phyloP scores from a whole-genome alignment of 129 eudicot genomes.

The Cynara cardunculus region DNA sequence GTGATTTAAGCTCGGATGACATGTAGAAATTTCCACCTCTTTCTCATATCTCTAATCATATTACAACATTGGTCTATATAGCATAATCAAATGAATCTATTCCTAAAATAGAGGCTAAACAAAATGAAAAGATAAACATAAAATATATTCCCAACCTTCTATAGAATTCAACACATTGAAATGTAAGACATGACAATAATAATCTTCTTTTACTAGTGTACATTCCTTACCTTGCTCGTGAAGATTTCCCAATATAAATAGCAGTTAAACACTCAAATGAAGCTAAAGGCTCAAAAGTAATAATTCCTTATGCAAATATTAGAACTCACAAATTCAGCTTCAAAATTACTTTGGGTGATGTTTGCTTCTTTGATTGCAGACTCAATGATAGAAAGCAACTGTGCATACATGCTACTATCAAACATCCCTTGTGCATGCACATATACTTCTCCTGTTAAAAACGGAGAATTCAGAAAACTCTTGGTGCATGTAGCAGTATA shows the following conservation, averaged over 20 bases:
- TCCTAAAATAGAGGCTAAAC: not conserved
- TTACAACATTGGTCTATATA: not conserved
- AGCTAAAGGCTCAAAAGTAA: conserved; percentile 1
- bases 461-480: not conserved
- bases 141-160: no score
- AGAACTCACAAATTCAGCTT: conserved; percentile 84
- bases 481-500: not conserved
- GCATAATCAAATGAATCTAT: not conserved
- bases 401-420: conserved; percentile 71
- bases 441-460: conserved; percentile 78
- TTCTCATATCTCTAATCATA: not conserved
- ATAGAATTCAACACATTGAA: no score
- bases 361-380: conserved; percentile 57
- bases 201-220: no score
- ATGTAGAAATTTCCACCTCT: not conserved
- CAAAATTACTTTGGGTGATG: conserved; percentile 52
- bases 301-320: conserved; percentile 11
- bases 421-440: conserved; percentile 87
- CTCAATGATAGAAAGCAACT: conserved; percentile 64
- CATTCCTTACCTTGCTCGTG: not conserved
- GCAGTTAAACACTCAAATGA: not conserved
- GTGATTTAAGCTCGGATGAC: not conserved
- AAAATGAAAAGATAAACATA: not conserved
- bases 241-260: not conserved
- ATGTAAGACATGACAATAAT: no score